Evolutionary conservation across 2,329 filamentous ascomycete genomes (phyloP).

Genomic region (Sclerotinia nivalis): DNA sequence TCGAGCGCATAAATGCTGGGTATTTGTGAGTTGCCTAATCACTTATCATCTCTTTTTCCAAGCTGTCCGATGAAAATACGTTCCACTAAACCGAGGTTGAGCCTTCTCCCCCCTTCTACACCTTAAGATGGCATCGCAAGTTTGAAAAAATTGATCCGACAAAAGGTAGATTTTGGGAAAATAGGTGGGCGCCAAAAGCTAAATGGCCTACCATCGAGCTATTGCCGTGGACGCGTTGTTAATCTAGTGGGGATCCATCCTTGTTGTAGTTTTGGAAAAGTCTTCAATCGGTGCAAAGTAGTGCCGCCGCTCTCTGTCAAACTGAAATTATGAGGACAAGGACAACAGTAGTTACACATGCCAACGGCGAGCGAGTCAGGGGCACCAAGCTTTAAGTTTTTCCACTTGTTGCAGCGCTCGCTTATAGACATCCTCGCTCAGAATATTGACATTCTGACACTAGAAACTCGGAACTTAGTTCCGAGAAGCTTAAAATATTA

Average conservation of each 20-base stretch:
- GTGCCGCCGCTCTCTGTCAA: not conserved
- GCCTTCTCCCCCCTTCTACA: not conserved
- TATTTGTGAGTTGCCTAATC: not conserved
- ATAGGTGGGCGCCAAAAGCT: slow-evolving; percentile 2
- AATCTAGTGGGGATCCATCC: not conserved
- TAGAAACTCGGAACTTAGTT: slow-evolving; percentile 7
- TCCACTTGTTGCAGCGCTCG: slow-evolving; percentile 5
- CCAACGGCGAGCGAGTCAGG: slow-evolving; percentile 13
- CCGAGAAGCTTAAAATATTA: slow-evolving; percentile 12
- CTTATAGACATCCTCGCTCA: not conserved
- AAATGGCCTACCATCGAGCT: not conserved
- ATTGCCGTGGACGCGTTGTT: not conserved
- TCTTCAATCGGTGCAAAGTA: not conserved
- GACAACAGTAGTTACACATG: not conserved
- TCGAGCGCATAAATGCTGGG: not conserved
- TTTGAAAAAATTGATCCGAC: not conserved
- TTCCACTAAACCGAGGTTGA: slow-evolving; percentile 10
- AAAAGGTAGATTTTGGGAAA: not conserved
- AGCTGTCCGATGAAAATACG: not conserved
- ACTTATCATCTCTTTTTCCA: not conserved
- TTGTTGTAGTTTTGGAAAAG: not conserved
- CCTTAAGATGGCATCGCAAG: slow-evolving; percentile 1
- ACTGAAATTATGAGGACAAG: not conserved
- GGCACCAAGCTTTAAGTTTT: not conserved
- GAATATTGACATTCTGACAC: slow-evolving; percentile 2